These are phyloP conservation scores for Trametes pubescens DNA, from an alignment of 1,284 basidiomycete genomes.

Conservation along the genomic window DNA sequence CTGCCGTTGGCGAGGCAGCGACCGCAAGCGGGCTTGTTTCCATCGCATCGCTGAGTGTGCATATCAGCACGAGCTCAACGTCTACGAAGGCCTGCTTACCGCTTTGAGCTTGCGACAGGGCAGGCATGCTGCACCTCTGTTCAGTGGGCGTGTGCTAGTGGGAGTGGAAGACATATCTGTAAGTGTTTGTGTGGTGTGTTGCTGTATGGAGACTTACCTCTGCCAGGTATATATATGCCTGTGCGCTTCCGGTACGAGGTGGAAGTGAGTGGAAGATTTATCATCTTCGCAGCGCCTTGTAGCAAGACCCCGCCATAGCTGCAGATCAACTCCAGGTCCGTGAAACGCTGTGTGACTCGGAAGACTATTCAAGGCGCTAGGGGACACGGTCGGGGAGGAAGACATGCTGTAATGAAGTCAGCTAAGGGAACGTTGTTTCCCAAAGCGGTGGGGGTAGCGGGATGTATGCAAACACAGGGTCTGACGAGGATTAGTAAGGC, in stretches of 20 bases:
- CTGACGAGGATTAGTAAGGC: slow-evolving; percentile 12
- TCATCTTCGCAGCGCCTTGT: slow-evolving; percentile 22
- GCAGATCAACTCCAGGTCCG: slow-evolving; percentile 9
- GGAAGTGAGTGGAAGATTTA: slow-evolving; percentile 19
- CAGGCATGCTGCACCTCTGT: slow-evolving; percentile 30
- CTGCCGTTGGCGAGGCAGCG: slow-evolving; percentile 38
- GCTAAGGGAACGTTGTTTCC: not conserved
- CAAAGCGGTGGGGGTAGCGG: not conserved
- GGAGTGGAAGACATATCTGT: slow-evolving; percentile 17
- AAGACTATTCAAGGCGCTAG: slow-evolving; percentile 13
- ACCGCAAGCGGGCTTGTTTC: slow-evolving; percentile 40
- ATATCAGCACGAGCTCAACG: not conserved
- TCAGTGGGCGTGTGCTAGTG: slow-evolving; percentile 23
- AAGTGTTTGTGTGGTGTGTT: not conserved
- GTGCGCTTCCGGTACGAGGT: not conserved
- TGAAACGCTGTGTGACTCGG: slow-evolving; percentile 24
- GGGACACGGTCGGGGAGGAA: slow-evolving; percentile 1
- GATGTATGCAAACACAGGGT: not conserved
- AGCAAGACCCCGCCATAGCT: slow-evolving; percentile 1
- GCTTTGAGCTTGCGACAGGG: slow-evolving; percentile 34
- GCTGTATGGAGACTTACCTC: slow-evolving; percentile 4
- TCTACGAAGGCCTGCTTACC: slow-evolving; percentile 10
- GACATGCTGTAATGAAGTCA: not conserved
- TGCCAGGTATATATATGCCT: slow-evolving; percentile 22
- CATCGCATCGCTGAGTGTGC: slow-evolving; percentile 40